Conservation (phyloP, 108 stramenopile species). For the Nitzschia palea region DNA sequence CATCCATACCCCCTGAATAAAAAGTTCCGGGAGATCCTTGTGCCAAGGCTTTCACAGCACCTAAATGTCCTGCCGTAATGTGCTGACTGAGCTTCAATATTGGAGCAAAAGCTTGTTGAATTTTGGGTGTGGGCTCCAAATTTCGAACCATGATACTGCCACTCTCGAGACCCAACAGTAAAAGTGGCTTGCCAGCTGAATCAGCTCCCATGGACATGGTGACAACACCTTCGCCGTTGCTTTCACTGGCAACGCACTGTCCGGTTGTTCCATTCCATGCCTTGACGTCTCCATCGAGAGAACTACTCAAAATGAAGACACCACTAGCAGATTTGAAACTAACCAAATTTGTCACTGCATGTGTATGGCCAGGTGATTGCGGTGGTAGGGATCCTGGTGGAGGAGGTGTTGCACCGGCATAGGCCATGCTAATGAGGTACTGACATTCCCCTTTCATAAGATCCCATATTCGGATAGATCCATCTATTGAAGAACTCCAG, state of each 20-base stretch:
- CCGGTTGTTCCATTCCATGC: slow-evolving; percentile 83
- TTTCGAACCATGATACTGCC: slow-evolving; percentile 82
- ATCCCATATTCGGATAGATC: slow-evolving; percentile 84
- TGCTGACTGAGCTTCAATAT: slow-evolving; percentile 48
- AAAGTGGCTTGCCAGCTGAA: slow-evolving; percentile 47
- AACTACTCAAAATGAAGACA: slow-evolving; percentile 72
- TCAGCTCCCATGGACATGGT: slow-evolving; percentile 70
- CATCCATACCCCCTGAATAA: slow-evolving; percentile 82
- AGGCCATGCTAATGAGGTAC: slow-evolving; percentile 45
- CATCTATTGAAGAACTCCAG: slow-evolving; percentile 72
- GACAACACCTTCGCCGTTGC: slow-evolving; percentile 77
- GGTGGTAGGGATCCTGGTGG: background rate
- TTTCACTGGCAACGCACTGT: slow-evolving; percentile 74
- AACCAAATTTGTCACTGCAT: slow-evolving; percentile 60
- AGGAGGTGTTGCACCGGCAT: slow-evolving; percentile 12
- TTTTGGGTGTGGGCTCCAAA: slow-evolving; percentile 65
- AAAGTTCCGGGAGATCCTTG: slow-evolving; percentile 78
- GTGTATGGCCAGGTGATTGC: slow-evolving; percentile 56
- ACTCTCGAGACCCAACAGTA: slow-evolving; percentile 68
- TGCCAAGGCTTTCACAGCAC: slow-evolving; percentile 63
- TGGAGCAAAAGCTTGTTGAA: slow-evolving; percentile 52
- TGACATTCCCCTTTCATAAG: slow-evolving; percentile 52
- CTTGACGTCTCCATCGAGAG: slow-evolving; percentile 80
- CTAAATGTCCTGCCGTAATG: slow-evolving; percentile 61
- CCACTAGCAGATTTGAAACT: slow-evolving; percentile 55